Conservation (phyloP, 2,329 filamentous ascomycete species). For the Pyricularia pennisetigena region DNA sequence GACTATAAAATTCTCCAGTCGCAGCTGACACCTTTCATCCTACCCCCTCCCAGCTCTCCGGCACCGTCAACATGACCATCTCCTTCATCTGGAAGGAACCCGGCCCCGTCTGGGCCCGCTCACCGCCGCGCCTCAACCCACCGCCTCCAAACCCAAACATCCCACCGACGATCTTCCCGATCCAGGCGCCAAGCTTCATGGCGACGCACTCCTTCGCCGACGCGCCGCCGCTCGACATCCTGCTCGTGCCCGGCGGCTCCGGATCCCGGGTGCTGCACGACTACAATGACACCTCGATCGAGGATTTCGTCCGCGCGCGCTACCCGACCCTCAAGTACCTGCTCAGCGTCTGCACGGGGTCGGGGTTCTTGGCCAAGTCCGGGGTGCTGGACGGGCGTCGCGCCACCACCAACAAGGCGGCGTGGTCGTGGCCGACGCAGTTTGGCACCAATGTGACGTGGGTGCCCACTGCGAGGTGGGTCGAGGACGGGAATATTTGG, state of each 20-base stretch:
- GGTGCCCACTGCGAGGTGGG: constrained; percentile 40
- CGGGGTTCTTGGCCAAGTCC: constrained; percentile 33
- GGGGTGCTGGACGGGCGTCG: constrained; percentile 37
- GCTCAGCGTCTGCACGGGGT: constrained; percentile 35
- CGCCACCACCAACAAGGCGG: constrained; percentile 43
- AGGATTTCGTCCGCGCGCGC: constrained; percentile 10
- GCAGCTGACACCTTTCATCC: neutral
- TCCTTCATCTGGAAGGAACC: constrained; percentile 15
- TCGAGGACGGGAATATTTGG: constrained; percentile 43
- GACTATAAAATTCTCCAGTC: neutral
- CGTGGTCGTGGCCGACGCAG: constrained; percentile 21
- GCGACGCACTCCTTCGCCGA: constrained; percentile 12
- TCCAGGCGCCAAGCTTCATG: constrained; percentile 9
- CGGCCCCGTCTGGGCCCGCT: constrained; percentile 11
- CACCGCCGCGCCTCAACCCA: neutral
- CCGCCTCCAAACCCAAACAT: constrained; percentile 3
- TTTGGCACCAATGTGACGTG: constrained; percentile 31
- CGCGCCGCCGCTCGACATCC: constrained; percentile 15
- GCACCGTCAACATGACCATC: constrained; percentile 13
- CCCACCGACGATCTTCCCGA: neutral
- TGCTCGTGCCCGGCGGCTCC: constrained; percentile 16
- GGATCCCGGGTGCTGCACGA: constrained; percentile 10
- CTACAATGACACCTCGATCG: constrained; percentile 9
- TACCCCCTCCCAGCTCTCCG: constrained; percentile 8
- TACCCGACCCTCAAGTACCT: constrained; percentile 14